A percentile compares a stretch with the other conserved stretches of the same genome.
phyloP scores from a whole-genome alignment of 1,139 yeast species.

The Entelexis sorbosivorans region DNA sequence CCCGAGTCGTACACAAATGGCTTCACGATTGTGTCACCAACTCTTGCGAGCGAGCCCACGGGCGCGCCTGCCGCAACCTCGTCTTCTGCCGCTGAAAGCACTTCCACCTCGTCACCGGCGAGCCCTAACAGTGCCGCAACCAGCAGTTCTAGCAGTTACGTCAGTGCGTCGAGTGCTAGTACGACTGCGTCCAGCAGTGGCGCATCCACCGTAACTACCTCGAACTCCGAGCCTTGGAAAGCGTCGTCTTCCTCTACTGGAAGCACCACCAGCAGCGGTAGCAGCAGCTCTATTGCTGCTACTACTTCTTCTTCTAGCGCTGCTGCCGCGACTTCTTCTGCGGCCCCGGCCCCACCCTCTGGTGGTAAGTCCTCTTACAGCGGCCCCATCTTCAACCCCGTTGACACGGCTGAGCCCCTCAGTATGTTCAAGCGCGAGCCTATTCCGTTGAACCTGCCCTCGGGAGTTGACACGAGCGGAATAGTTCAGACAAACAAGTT shows the following conservation, averaged over 20 bases:
- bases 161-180: too few relatives aligned
- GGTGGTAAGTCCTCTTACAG: conserved; percentile 20
- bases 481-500: conserved; percentile 68
- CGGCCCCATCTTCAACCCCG: conserved; percentile 40
- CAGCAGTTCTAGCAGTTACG: not conserved
- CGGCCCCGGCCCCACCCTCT: conserved; percentile 6
- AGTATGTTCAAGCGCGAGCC: conserved; percentile 39
- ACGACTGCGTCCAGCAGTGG: not conserved
- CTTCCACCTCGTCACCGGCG: not conserved
- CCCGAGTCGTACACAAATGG: conserved; percentile 24
- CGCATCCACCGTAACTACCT: not conserved
- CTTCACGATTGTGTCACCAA: conserved; percentile 6
- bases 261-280: not conserved
- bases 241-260: not conserved
- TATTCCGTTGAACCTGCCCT: conserved; percentile 41
- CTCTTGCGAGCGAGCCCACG: not conserved
- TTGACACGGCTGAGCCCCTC: conserved; percentile 43
- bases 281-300: conserved; percentile 7
- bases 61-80: not conserved
- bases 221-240: not conserved
- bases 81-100: not conserved
- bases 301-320: conserved; percentile 10
- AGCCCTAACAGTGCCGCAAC: not conserved
- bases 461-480: conserved; percentile 38
- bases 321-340: conserved; percentile 7